A percentile compares a stretch with the other conserved stretches of the same genome.
Conservation (phyloP, 352 stramenopile species). For the Pythium rishiriense region DNA sequence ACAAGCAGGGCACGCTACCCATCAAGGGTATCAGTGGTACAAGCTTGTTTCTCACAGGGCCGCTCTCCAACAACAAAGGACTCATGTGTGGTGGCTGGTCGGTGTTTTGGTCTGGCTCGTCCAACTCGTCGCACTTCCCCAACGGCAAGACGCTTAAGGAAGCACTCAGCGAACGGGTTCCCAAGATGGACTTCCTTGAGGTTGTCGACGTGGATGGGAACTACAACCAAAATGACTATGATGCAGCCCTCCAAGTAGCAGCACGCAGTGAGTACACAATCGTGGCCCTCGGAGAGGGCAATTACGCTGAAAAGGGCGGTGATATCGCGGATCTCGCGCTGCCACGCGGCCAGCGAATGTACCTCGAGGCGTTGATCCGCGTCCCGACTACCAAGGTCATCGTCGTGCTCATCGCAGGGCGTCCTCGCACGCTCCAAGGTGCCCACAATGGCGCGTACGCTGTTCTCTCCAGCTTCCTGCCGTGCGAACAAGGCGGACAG, state of each 20-base stretch:
- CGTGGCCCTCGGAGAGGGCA: conserved; percentile 67
- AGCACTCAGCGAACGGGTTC: conserved; percentile 29
- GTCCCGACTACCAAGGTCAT: conserved; percentile 70
- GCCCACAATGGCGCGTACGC: conserved; percentile 48
- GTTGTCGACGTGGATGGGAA: conserved; percentile 56
- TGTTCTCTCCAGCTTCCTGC: conserved; percentile 70
- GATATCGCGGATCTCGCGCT: conserved; percentile 67
- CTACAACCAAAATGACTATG: conserved; percentile 36
- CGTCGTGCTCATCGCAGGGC: conserved; percentile 63
- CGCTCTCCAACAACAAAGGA: conserved; percentile 65
- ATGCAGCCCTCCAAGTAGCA: conserved; percentile 42
- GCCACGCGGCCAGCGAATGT: conserved; percentile 53
- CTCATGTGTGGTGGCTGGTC: conserved; percentile 75
- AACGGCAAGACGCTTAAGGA: conserved; percentile 64
- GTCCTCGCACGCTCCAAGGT: conserved; percentile 55
- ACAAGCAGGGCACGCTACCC: conserved; percentile 47
- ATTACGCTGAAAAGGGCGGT: conserved; percentile 83
- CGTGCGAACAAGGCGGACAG: conserved; percentile 77
- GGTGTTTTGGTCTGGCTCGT: conserved; percentile 67
- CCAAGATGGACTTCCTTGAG: conserved; percentile 35
- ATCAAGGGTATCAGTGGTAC: neutral
- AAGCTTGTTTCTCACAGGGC: conserved; percentile 62
- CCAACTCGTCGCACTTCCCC: conserved; percentile 57
- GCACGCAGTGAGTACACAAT: conserved; percentile 69
- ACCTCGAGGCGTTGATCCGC: conserved; percentile 54